Base-by-base conservation (phyloP, 805 yeast species). In the Pichia scutulata region DNA sequence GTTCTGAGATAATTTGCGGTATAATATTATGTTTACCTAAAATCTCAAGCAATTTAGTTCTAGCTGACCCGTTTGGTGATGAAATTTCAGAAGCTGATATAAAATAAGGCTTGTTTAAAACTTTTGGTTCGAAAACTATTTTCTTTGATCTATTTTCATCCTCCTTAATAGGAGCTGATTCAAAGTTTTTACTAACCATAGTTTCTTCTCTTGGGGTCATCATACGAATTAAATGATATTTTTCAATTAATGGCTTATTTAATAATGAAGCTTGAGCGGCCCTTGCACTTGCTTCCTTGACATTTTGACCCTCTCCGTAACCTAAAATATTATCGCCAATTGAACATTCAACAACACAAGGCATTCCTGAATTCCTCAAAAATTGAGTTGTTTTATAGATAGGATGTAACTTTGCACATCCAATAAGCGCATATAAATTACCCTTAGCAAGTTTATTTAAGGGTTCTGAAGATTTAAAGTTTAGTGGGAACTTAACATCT, bases 251-350 rank as follows among this genome's bases (percentile, higher is more conserved):
- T 0, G 69, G 70, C 41, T 75, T 76, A 54, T 87, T 80, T 12
- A 69, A 66, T 43, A 92, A 69, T 0, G 92, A 96, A 47, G 73
- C 70, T 82, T 83, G 84, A 0, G 99, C 99, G 0, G 97, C 97
- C 49, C 84, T 71, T 22, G 79, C 65, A 0, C 96, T 93, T 0
- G 97, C 98, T 26, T 80, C 83, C 63, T 85, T 86, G 4, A 74
- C 70, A 54, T 79, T 83, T 23, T 76, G 72, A 2, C 87, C 98
- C 7, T 66, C 69, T 5, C 97, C 98, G 4, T 65, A 67, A 0
- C 96, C 96, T 23, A 92, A 70, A 4, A 78, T 70, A 21, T 82
- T 89, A 49, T 75, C 79, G 2, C 76, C 81, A 63, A 89, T 78
- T 40, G 70, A 60, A 57, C 96, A 85, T 40, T 80, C 76, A 7